phyloP scores from a whole-genome alignment of 495 filamentous ascomycete species.

The Xylaria castorea region DNA sequence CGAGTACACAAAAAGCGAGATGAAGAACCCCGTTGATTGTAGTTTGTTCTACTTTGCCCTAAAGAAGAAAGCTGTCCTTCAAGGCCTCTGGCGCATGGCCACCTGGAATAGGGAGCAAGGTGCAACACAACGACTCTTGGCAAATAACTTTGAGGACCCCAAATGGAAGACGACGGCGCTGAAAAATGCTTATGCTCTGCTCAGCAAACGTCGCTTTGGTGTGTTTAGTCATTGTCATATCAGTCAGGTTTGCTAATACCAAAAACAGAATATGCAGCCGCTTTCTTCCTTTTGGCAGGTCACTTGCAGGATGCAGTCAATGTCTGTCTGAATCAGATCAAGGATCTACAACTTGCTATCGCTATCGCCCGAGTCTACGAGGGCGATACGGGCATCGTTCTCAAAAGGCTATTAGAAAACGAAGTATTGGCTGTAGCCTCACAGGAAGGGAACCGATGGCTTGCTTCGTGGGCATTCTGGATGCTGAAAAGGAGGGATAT shows the following conservation, averaged over 20 bases:
- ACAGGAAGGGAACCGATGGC: constrained; percentile 86
- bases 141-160: constrained; percentile 84
- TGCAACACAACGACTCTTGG: constrained; percentile 75
- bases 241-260: constrained; percentile 24
- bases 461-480: constrained; percentile 96
- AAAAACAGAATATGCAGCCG: constrained; percentile 82
- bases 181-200: constrained; percentile 97
- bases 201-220: constrained; percentile 91
- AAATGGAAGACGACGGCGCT: constrained; percentile 90
- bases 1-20: constrained; percentile 86
- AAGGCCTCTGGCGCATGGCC: constrained; percentile 96
- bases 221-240: constrained; percentile 32
- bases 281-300: constrained; percentile 93
- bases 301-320: constrained; percentile 83
- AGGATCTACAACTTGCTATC: constrained; percentile 90
- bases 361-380: constrained; percentile 88
- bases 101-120: constrained; percentile 85
- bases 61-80: constrained; percentile 86
- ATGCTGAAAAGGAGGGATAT: constrained; percentile 83
- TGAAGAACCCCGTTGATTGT: constrained; percentile 94
- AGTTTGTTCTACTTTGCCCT: constrained; percentile 90
- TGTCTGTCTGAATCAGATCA: constrained; percentile 82
- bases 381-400: constrained; percentile 78
- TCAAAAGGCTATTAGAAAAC: constrained; percentile 77
- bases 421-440: constrained; percentile 80